Base-by-base conservation (phyloP, 1,284 basidiomycete species). In the Chondrostereum purpureum region DNA sequence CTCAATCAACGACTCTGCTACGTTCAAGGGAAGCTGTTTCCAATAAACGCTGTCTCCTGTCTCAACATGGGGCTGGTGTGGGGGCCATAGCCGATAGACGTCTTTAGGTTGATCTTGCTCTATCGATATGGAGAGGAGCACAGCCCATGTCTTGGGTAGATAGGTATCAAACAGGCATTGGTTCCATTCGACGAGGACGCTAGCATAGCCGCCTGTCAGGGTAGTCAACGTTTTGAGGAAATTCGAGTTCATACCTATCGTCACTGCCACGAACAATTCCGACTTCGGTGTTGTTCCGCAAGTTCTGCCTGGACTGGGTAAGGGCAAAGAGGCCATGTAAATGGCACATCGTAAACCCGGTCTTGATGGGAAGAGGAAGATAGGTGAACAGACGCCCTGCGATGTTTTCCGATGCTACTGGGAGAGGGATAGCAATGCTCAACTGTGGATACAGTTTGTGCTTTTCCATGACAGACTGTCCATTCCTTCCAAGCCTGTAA, bases 271-370 rank as follows among this genome's bases (percentile, higher is more conserved):
- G 52, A 1, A 61, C 60, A 16, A 71, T 55, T 2, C 69, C 69
- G 1, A 56, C 61, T 45, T 75, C 73, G 6, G 62, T 60, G 3
- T 56, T 49, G 45, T 75, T 75, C 16, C 66, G 58, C 8, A 77
- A 55, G 40, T 70, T 63, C 46, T 75, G 72, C 16, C 75, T 58
- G 1, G 68, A 69, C 14, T 64, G 59, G 0, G 72, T 73, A 12
- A 77, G 56, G 0, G 73, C 68, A 47, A 77, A 75, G 1, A 70
- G 50, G 0, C 62, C 69, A 50, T 77, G 70, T 6, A 76, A 50
- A 44, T 76, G 72, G 27, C 27, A 31, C 2, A 62, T 58, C 1
- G 69, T 68, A 44, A 75, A 74, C 2, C 63, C 62, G 0, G 74
- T 76, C 1, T 50, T 50, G 18, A 76, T 58, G 0, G 75, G 75